Evolutionary conservation across 495 filamentous ascomycete species (phyloP).

Genomic region (Lophium mytilinum): DNA sequence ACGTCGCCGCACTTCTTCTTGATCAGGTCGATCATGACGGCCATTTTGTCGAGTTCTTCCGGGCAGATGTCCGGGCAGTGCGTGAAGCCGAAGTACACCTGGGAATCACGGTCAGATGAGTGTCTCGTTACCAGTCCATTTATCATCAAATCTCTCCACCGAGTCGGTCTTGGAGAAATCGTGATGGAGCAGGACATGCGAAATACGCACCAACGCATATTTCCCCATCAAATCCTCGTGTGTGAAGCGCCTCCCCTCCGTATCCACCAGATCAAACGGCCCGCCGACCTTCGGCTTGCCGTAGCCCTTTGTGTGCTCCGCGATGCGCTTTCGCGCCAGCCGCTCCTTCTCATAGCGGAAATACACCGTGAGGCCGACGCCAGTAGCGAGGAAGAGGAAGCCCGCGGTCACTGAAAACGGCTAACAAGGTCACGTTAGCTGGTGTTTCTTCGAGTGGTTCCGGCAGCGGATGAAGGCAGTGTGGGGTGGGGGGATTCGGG

Average conservation of each 20-base stretch:
- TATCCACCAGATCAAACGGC: slow-evolving; percentile 70
- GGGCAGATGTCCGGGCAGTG: slow-evolving; percentile 99
- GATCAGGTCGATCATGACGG: slow-evolving; percentile 79
- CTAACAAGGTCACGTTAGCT: slow-evolving; percentile 28
- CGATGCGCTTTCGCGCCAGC: slow-evolving; percentile 75
- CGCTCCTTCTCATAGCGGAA: slow-evolving; percentile 86
- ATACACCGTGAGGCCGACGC: slow-evolving; percentile 70
- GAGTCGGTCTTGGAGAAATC: background rate
- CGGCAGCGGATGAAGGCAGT: too few relatives aligned
- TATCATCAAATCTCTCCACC: background rate
- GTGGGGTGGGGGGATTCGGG: too few relatives aligned
- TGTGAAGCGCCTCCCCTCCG: slow-evolving; percentile 66
- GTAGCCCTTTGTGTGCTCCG: slow-evolving; percentile 85
- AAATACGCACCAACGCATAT: slow-evolving; percentile 54
- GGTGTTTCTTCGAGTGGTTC: too few relatives aligned
- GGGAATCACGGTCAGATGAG: background rate
- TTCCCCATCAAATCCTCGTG: slow-evolving; percentile 76
- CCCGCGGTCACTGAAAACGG: slow-evolving; percentile 91
- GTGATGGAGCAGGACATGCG: background rate
- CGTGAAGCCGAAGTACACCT: slow-evolving; percentile 97
- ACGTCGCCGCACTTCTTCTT: slow-evolving; percentile 43
- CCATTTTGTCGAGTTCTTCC: slow-evolving; percentile 98
- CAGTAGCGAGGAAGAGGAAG: slow-evolving; percentile 72
- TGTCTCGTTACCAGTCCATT: background rate
- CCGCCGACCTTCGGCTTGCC: slow-evolving; percentile 91